These are phyloP conservation scores for Escallonia rubra DNA, from an alignment of 129 eudicot genomes.

Conservation along the genomic window DNA sequence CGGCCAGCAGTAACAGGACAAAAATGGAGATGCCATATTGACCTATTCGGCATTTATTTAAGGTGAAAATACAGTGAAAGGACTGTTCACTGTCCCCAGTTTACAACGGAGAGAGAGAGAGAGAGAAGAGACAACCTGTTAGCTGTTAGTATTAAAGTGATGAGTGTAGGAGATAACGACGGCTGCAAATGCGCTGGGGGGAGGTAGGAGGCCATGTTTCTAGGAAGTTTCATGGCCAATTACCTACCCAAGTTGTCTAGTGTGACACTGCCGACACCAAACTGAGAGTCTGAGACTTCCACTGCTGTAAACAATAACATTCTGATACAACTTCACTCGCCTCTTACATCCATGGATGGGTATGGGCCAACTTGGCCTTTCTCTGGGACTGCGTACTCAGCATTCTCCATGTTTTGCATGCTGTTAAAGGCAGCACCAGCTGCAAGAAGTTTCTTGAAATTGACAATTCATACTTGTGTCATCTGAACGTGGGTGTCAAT, in stretches of 20 bases:
- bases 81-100: neutral
- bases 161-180: neutral
- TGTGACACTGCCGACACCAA: neutral
- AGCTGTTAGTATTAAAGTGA: too few relatives aligned
- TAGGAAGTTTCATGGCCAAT: neutral
- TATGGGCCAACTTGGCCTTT: neutral
- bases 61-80: neutral
- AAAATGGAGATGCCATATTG: neutral
- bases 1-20: too few relatives aligned
- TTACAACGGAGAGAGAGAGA: neutral
- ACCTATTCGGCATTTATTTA: neutral
- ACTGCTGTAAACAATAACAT: neutral
- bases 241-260: neutral
- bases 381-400: neutral
- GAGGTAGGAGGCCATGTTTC: neutral
- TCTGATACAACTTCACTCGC: neutral
- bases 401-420: neutral
- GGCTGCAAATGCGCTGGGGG: slow-evolving; percentile 1
- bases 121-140: neutral
- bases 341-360: neutral
- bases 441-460: neutral
- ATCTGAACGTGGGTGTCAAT: neutral
- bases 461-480: neutral
- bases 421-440: neutral
- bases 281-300: neutral